Conservation (phyloP, 2,329 filamentous ascomycete genomes). For the Paradendryphiella salina region DNA sequence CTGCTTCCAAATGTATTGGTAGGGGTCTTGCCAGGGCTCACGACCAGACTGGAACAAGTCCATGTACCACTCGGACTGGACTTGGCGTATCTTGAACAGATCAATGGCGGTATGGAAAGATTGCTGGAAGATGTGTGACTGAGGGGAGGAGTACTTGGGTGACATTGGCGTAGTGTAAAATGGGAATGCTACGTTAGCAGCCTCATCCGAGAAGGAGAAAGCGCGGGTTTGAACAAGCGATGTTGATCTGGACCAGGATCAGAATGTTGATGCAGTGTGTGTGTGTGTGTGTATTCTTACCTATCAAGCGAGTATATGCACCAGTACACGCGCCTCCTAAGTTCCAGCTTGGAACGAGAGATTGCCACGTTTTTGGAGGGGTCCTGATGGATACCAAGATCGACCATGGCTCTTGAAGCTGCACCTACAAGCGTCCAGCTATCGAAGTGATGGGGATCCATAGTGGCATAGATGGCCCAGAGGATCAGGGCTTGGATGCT, state of each 20-base stretch:
- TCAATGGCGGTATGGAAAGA: conserved; percentile 72
- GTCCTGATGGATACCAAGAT: conserved; percentile 91
- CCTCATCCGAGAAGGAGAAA: conserved; percentile 92
- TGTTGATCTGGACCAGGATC: conserved; percentile 63
- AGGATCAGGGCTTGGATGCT: conserved; percentile 88
- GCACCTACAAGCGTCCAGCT: conserved; percentile 93
- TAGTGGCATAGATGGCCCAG: conserved; percentile 84
- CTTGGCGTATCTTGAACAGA: conserved; percentile 79
- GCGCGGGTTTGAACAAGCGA: conserved; percentile 85
- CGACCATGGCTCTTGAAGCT: conserved; percentile 82
- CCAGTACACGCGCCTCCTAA: conserved; percentile 83
- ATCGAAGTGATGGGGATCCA: conserved; percentile 89
- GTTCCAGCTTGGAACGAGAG: conserved; percentile 71
- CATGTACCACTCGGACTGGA: conserved; percentile 89
- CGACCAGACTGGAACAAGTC: conserved; percentile 79
- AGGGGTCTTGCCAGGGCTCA: conserved; percentile 67
- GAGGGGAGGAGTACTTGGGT: conserved; percentile 51
- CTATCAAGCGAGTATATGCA: conserved; percentile 88
- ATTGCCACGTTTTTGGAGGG: conserved; percentile 71
- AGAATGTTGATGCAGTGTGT: background rate
- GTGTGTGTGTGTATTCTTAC: conserved; percentile 50
- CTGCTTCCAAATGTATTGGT: conserved; percentile 73
- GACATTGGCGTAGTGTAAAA: conserved; percentile 47
- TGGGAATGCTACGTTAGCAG: conserved; percentile 79
- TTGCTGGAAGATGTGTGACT: conserved; percentile 58